Conservation (phyloP, 345 rosid species). For the Boechera stricta region DNA sequence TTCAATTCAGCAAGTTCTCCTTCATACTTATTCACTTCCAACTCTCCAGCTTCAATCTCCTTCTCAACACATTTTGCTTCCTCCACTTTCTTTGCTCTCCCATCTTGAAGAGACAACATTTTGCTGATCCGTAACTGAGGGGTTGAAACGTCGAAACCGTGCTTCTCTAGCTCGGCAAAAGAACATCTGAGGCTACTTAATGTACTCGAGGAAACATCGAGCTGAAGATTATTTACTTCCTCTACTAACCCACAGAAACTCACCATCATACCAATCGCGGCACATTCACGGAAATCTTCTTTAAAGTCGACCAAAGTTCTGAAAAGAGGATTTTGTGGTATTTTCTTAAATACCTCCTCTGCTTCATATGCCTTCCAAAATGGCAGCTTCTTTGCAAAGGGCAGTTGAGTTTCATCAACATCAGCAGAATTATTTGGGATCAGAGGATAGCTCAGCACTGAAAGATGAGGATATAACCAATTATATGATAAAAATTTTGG, state of each 20-base stretch:
- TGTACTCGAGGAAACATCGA: conserved; percentile 45
- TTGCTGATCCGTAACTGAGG: conserved; percentile 51
- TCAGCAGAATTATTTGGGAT: background rate
- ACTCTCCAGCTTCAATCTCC: conserved; percentile 39
- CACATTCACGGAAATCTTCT: conserved; percentile 68
- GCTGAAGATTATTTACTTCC: conserved; percentile 48
- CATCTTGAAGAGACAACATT: conserved; percentile 54
- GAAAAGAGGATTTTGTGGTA: conserved; percentile 75
- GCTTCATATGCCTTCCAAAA: conserved; percentile 56
- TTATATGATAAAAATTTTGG: background rate
- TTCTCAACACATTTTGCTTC: conserved; percentile 44
- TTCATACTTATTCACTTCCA: conserved; percentile 34
- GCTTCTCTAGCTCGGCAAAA: conserved; percentile 58
- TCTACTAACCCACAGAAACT: conserved; percentile 61
- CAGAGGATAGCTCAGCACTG: background rate
- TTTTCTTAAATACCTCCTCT: background rate
- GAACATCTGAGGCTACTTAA: conserved; percentile 52
- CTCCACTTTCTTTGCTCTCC: conserved; percentile 40
- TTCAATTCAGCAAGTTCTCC: conserved; percentile 47
- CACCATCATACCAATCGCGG: conserved; percentile 74
- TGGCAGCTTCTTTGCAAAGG: conserved; percentile 59
- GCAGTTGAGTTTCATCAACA: conserved; percentile 41
- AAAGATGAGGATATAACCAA: background rate
- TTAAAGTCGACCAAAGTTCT: conserved; percentile 55
- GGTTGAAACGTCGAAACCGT: conserved; percentile 65